phyloP scores from a whole-genome alignment of 495 filamentous ascomycete genomes.

The Neurospora sp. region DNA sequence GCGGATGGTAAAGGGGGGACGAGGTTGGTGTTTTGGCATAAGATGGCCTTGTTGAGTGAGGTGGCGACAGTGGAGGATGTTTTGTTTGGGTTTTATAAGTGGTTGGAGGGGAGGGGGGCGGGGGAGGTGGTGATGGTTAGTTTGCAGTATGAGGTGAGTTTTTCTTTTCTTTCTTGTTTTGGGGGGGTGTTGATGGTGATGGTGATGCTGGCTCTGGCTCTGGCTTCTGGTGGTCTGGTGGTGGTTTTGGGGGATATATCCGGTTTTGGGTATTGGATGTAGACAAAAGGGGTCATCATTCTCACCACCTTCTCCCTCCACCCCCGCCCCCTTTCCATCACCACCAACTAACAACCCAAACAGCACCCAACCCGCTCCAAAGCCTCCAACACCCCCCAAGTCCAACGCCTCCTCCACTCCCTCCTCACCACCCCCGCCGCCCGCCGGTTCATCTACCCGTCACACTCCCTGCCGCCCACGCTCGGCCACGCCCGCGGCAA shows the following conservation, averaged over 20 bases:
- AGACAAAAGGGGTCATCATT: not conserved
- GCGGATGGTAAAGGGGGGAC: slow-evolving; percentile 15
- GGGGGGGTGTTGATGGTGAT: too few species aligned
- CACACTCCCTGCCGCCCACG: slow-evolving; percentile 49
- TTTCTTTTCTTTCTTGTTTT: not conserved
- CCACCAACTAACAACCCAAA: not conserved
- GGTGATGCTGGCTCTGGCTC: too few species aligned
- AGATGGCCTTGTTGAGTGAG: slow-evolving; percentile 34
- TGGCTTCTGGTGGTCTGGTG: too few species aligned
- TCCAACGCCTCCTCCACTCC: slow-evolving; percentile 54
- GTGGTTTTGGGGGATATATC: too few species aligned
- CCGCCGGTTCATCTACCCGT: slow-evolving; percentile 47
- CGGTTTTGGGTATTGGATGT: not conserved
- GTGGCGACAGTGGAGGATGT: slow-evolving; percentile 36
- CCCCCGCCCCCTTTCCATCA: too few species aligned
- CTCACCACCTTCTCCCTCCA: too few species aligned
- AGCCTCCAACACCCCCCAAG: slow-evolving; percentile 32
- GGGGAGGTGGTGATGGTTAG: slow-evolving; percentile 68
- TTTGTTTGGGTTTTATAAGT: slow-evolving; percentile 39
- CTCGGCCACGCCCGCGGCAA: slow-evolving; percentile 70
- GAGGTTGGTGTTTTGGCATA: slow-evolving; percentile 41
- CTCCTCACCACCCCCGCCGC: slow-evolving; percentile 53
- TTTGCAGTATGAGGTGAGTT: slow-evolving; percentile 58
- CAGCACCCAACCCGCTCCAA: slow-evolving; percentile 8
- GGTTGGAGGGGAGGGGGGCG: slow-evolving; percentile 51